Evolutionary conservation across 2,329 filamentous ascomycete species (phyloP).

Genomic region (Madurella mycetomatis): DNA sequence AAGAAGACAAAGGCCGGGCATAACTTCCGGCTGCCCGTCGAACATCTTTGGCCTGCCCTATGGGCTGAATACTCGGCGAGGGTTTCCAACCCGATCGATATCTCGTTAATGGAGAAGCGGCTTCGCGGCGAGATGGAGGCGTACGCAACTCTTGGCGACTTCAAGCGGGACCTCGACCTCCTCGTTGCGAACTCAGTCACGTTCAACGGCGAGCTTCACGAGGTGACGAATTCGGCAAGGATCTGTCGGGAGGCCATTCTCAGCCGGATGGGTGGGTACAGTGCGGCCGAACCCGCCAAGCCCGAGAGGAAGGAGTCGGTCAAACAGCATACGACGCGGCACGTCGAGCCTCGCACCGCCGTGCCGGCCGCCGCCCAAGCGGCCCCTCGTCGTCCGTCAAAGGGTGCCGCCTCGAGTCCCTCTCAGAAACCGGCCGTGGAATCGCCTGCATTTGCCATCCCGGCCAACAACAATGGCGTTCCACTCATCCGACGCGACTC

Average conservation of each 20-base stretch:
- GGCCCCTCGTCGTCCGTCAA: slow-evolving; percentile 30
- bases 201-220: slow-evolving; percentile 80
- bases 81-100: slow-evolving; percentile 76
- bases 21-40: slow-evolving; percentile 74
- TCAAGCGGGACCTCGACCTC: slow-evolving; percentile 69
- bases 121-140: slow-evolving; percentile 57
- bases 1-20: slow-evolving; percentile 82
- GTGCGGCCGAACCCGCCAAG: slow-evolving; percentile 53
- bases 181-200: slow-evolving; percentile 73
- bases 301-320: slow-evolving; percentile 55
- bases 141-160: slow-evolving; percentile 67
- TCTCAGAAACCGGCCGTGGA: slow-evolving; percentile 33
- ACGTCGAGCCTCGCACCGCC: slow-evolving; percentile 40
- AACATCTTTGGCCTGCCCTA: slow-evolving; percentile 69
- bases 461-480: slow-evolving; percentile 61
- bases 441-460: slow-evolving; percentile 61
- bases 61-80: slow-evolving; percentile 67
- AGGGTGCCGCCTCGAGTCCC: slow-evolving; percentile 25
- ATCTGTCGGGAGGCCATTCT: slow-evolving; percentile 54
- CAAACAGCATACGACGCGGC: slow-evolving; percentile 43
- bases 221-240: slow-evolving; percentile 58
- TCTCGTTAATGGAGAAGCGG: slow-evolving; percentile 75
- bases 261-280: slow-evolving; percentile 41
- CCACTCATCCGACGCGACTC: slow-evolving; percentile 84
- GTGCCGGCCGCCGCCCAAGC: slow-evolving; percentile 30